A percentile compares a stretch with the other conserved stretches of the same genome.
Evolutionary conservation across 768 basidiomycete genomes (phyloP).

Genomic region (Russula sp.): DNA sequence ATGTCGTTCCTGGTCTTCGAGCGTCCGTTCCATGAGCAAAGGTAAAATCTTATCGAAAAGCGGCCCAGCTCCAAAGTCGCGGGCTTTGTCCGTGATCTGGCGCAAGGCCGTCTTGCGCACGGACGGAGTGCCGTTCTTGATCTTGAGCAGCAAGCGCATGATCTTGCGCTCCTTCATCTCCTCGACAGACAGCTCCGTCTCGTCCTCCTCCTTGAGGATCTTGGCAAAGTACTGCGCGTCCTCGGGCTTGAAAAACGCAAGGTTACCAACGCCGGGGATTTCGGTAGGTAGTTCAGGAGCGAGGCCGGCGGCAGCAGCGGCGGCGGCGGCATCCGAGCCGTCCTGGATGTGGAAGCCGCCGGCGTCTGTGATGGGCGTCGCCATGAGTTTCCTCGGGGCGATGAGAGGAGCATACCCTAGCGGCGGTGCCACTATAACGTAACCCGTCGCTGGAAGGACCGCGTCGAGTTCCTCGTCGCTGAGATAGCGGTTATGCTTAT

Average conservation of each 20-base stretch:
- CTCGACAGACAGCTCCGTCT: constrained; percentile 85
- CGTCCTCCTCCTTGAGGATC: constrained; percentile 92
- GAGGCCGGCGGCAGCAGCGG: constrained; percentile 86
- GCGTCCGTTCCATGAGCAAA: constrained; percentile 93
- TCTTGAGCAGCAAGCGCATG: constrained; percentile 95
- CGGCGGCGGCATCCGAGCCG: constrained; percentile 82
- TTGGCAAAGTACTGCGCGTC: constrained; percentile 98
- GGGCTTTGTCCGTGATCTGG: constrained; percentile 98
- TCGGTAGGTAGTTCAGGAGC: constrained; percentile 93
- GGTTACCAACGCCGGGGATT: constrained; percentile 93
- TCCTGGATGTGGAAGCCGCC: constrained; percentile 97
- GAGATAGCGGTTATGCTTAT: constrained; percentile 94
- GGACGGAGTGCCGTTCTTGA: constrained; percentile 98
- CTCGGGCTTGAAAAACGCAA: constrained; percentile 98
- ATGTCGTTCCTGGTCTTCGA: constrained; percentile 98
- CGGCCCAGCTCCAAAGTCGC: constrained; percentile 96
- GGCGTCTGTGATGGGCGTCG: constrained; percentile 46
- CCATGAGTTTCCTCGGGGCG: constrained; percentile 47
- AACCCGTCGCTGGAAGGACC: constrained; percentile 80
- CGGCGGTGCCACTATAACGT: constrained; percentile 88
- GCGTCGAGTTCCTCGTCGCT: constrained; percentile 94
- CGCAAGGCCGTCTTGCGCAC: constrained; percentile 96
- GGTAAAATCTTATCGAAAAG: constrained; percentile 98
- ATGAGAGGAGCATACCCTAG: constrained; percentile 84
- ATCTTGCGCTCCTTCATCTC: constrained; percentile 99